phyloP scores from a whole-genome alignment of 2,329 filamentous ascomycete genomes.

The Rhexocercosporidium sp. region DNA sequence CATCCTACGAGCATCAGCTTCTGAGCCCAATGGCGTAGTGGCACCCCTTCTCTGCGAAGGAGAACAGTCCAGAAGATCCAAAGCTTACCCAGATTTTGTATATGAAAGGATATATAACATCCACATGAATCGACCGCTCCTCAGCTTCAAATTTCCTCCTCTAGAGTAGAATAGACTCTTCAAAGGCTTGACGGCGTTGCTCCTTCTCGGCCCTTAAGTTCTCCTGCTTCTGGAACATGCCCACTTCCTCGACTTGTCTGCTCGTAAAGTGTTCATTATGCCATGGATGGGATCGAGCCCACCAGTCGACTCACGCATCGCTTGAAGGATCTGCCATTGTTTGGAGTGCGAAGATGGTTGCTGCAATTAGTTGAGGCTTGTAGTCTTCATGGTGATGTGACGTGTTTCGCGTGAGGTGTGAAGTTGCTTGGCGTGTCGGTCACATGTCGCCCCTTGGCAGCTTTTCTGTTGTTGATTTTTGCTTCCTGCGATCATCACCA shows the following conservation, averaged over 20 bases:
- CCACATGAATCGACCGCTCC: neutral
- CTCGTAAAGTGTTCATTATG: neutral
- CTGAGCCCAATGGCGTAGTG: neutral
- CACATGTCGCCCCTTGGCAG: no score
- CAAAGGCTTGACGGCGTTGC: neutral
- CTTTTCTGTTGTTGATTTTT: no score
- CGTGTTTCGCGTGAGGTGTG: neutral
- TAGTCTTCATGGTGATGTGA: neutral
- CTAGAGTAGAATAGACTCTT: neutral
- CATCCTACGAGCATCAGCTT: neutral
- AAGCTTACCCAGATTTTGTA: neutral
- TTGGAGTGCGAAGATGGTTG: neutral
- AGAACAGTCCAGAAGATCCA: neutral
- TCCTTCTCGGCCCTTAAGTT: neutral
- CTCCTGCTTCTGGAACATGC: constrained; percentile 5
- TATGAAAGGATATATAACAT: constrained; percentile 4
- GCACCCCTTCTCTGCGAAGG: no score
- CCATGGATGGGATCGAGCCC: neutral
- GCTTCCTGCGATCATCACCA: no score
- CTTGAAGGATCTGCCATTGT: neutral
- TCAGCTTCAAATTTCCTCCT: neutral
- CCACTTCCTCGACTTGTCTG: neutral
- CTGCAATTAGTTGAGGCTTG: neutral
- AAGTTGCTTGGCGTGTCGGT: no score
- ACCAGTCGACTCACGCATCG: neutral